Base-by-base conservation (phyloP, 148 eudicot genomes). In the Fagopyrum tataricum region DNA sequence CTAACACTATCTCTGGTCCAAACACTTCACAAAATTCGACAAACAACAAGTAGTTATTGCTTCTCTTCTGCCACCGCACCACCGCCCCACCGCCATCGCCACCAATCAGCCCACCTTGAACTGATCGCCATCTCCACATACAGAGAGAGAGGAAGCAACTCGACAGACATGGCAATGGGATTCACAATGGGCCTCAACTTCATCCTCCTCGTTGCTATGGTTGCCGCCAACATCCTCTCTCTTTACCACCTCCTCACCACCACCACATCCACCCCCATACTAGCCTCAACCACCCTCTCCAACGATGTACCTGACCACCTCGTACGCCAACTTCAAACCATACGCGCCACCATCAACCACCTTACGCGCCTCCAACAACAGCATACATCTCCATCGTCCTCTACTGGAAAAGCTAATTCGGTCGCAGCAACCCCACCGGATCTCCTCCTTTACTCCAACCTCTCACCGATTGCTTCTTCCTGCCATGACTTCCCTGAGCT, bases 261-360 rank as follows among this genome's bases (percentile, higher is more conserved):
- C 68, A 76, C 84, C 87, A 78, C 79, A 59, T 67, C 94, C 76
- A 9, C 44, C 18, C 67, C 81, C 20, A 70, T 77, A 7, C 3
- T 79, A 31, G 4, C 73, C 12, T 42, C 69, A 44, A n/a, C 23
- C 51, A 15, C 76, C 46, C 15, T 73, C 48, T 71, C 74, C 77
- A 31, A 31, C 1, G 37, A 31, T 31, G 87, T 90, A 59, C 97
- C 97, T 4, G 85, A 82, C 44, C 87, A 92, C 81, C 97, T 92
- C 26, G 58, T 92, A 77, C 93, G 73, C 41, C 96, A 92, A 49
- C 93, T 92, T 71, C 76, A 80, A 67, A 90, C 97, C 78, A 87
- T 92, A 76, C 96, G 93, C 85, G 93, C 97, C 86, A 87, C 98
- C 81, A 90, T 92, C 76, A 87, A 77, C 80, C 96, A 87, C 83